Evolutionary conservation across 768 basidiomycete species (phyloP).

Genomic region (Macrocybe gigantea): DNA sequence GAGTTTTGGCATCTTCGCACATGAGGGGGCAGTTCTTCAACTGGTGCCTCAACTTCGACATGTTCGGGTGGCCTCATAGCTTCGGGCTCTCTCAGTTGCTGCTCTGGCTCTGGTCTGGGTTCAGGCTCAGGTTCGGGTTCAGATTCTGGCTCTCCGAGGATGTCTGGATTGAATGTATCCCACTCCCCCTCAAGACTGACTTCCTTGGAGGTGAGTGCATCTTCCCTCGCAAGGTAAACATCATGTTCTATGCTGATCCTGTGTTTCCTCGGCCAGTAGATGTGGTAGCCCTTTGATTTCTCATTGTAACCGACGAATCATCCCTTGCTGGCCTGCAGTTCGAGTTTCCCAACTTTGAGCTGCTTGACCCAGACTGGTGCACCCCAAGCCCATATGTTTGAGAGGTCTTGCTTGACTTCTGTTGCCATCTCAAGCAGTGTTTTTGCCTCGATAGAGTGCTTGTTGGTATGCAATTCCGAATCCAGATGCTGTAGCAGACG

Average conservation of each 20-base stretch:
- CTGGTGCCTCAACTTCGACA: too few relatives aligned
- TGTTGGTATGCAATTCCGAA: constrained; percentile 17
- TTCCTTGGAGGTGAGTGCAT: constrained; percentile 10
- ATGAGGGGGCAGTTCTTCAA: too few relatives aligned
- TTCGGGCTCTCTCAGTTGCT: too few relatives aligned
- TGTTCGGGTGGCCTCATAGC: too few relatives aligned
- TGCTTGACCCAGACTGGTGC: too few relatives aligned
- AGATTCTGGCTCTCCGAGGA: too few relatives aligned
- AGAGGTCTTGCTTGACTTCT: constrained; percentile 18
- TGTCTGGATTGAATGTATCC: too few relatives aligned
- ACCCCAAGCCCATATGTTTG: constrained; percentile 1
- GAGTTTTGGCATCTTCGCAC: too few relatives aligned
- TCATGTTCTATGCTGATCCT: constrained; percentile 24
- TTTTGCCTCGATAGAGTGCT: constrained; percentile 12
- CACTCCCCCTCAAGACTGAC: constrained; percentile 21
- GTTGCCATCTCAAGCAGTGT: constrained; percentile 15
- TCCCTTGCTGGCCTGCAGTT: constrained; percentile 4
- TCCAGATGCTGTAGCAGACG: constrained; percentile 12
- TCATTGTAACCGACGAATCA: constrained; percentile 20
- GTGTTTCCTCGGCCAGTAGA: constrained; percentile 26
- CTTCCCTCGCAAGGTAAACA: constrained; percentile 9
- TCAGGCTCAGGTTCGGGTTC: too few relatives aligned
- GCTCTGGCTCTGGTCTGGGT: too few relatives aligned
- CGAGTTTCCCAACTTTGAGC: too few relatives aligned
- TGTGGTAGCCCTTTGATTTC: constrained; percentile 17